Conservation (phyloP, 306 rosid species). For the Vigna angularis region DNA sequence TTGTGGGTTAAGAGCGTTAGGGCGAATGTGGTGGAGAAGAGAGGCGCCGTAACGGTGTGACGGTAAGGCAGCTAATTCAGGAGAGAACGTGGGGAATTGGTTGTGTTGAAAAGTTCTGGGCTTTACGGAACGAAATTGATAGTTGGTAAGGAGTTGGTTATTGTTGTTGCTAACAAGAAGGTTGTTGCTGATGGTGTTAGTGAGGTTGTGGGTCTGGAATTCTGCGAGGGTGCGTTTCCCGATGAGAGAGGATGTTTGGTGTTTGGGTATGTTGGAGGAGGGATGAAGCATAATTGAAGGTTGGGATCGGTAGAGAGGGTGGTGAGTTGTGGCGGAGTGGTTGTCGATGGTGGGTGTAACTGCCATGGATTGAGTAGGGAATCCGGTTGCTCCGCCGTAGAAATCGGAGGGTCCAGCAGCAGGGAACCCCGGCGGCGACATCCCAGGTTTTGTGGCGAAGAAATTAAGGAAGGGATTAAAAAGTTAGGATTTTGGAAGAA, state of each 20-base stretch:
- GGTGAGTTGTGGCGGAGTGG: not conserved
- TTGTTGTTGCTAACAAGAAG: slow-evolving; percentile 18
- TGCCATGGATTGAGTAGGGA: slow-evolving; percentile 51
- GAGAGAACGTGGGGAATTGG: slow-evolving; percentile 53
- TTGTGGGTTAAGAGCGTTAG: slow-evolving; percentile 28
- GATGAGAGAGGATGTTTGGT: slow-evolving; percentile 46
- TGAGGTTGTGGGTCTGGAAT: slow-evolving; percentile 43
- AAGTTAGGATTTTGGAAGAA: slow-evolving; percentile 43
- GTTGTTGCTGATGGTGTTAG: not conserved
- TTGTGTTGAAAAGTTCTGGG: slow-evolving; percentile 57
- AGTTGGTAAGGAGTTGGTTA: slow-evolving; percentile 27
- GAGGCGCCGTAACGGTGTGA: slow-evolving; percentile 48
- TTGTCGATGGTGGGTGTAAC: slow-evolving; percentile 46
- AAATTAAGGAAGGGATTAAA: slow-evolving; percentile 14
- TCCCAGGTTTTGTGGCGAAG: not conserved
- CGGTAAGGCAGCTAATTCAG: not conserved
- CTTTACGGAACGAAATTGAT: slow-evolving; percentile 60
- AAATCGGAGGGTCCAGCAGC: slow-evolving; percentile 60
- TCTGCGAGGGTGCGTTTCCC: slow-evolving; percentile 74
- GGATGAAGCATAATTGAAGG: slow-evolving; percentile 46
- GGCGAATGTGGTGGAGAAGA: slow-evolving; percentile 55
- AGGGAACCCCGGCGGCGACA: slow-evolving; percentile 67
- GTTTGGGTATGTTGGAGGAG: slow-evolving; percentile 55
- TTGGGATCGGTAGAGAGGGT: slow-evolving; percentile 18
- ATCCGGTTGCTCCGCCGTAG: slow-evolving; percentile 39